These are phyloP conservation scores for Epichloe typhina DNA, from an alignment of 2,329 filamentous ascomycete species.

Conservation along the genomic window DNA sequence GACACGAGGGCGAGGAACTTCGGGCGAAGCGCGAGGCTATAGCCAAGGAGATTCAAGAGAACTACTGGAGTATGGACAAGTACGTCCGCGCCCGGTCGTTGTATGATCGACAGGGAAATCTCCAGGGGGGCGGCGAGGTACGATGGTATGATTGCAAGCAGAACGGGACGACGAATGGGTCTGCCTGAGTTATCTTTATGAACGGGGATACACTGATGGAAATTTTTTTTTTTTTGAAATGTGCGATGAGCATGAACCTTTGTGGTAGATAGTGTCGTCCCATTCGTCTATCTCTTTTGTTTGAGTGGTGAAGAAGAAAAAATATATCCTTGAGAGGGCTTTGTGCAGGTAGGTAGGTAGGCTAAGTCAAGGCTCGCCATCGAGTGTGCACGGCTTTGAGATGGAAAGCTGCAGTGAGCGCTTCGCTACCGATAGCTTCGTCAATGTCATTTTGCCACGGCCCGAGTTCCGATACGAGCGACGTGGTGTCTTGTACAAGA, in stretches of 20 bases:
- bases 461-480: too few species aligned
- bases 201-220: too few species aligned
- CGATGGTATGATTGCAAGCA: slow-evolving; percentile 1
- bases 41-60: slow-evolving; percentile 37
- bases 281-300: background rate
- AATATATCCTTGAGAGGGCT: background rate
- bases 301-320: background rate
- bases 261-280: background rate
- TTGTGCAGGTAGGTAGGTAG: too few species aligned
- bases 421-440: too few species aligned
- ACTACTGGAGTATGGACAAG: slow-evolving; percentile 61
- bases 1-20: slow-evolving; percentile 9
- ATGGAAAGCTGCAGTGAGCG: too few species aligned
- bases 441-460: too few species aligned
- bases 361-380: too few species aligned
- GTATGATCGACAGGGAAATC: slow-evolving; percentile 38
- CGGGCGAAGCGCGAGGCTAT: slow-evolving; percentile 29
- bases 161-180: background rate
- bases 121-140: background rate
- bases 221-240: too few species aligned
- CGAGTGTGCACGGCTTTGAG: too few species aligned
- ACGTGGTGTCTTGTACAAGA: too few species aligned
- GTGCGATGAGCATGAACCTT: too few species aligned
- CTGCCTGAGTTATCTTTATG: background rate
- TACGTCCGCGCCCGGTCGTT: slow-evolving; percentile 48